phyloP scores from a whole-genome alignment of 768 basidiomycete species.

The Trametes villosa region DNA sequence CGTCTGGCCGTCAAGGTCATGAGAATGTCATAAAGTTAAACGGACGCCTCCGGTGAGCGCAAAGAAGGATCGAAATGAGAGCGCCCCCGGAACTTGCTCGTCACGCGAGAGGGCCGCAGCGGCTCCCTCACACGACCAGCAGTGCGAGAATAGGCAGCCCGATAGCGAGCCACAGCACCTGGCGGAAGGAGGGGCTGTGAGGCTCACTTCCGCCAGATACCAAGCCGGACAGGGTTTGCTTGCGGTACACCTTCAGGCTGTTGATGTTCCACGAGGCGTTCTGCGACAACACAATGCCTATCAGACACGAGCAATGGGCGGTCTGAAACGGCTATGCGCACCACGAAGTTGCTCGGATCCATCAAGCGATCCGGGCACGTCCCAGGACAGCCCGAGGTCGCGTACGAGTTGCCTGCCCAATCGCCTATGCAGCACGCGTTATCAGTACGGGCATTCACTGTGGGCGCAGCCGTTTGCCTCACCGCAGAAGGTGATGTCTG shows the following conservation, averaged over 20 bases:
- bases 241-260: conserved; percentile 73
- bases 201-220: conserved; percentile 25
- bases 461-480: conserved; percentile 20
- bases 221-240: conserved; percentile 49
- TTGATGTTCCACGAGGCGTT: conserved; percentile 86
- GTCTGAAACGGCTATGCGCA: conserved; percentile 38
- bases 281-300: conserved; percentile 39
- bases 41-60: conserved; percentile 1
- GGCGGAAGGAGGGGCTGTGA: background rate
- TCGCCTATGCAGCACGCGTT: conserved; percentile 51
- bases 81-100: background rate
- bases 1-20: conserved; percentile 7
- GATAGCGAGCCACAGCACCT: conserved; percentile 11
- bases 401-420: conserved; percentile 85
- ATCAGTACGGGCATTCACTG: conserved; percentile 19
- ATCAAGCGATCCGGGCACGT: conserved; percentile 65
- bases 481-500: conserved; percentile 88
- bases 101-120: background rate
- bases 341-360: conserved; percentile 75
- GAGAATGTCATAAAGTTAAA: background rate
- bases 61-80: background rate
- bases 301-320: conserved; percentile 2
- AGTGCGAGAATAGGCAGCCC: conserved; percentile 7
- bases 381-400: conserved; percentile 74
- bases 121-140: conserved; percentile 1